Conservation (phyloP, 345 rosid species). For the Sapria himalayana region DNA sequence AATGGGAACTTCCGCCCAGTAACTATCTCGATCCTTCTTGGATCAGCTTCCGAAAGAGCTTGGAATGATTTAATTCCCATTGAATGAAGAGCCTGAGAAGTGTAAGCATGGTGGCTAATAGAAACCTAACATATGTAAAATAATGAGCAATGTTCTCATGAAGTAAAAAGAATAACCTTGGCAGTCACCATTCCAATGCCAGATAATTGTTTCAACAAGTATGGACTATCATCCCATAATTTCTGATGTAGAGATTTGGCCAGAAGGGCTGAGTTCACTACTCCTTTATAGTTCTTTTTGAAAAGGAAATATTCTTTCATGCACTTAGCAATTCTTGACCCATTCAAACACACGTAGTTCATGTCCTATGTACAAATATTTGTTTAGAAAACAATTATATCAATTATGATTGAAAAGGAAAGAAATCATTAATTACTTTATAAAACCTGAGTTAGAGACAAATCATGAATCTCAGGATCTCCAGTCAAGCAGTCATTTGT, state of each 20-base stretch:
- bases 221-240: conserved; percentile 94
- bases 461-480: conserved; percentile 71
- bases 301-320: conserved; percentile 78
- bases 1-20: conserved; percentile 85
- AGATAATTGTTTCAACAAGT: conserved; percentile 73
- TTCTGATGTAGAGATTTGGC: conserved; percentile 84
- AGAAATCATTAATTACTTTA: background rate
- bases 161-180: conserved; percentile 29
- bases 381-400: conserved; percentile 9
- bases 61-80: conserved; percentile 83
- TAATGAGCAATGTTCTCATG: too few species aligned
- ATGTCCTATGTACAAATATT: conserved; percentile 37
- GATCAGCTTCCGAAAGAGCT: conserved; percentile 77
- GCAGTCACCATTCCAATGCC: conserved; percentile 99
- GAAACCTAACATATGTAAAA: too few species aligned
- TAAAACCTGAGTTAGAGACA: conserved; percentile 76
- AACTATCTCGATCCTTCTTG: conserved; percentile 83
- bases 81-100: conserved; percentile 57
- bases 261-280: conserved; percentile 42
- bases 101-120: too few species aligned
- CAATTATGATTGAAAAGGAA: conserved; percentile 5
- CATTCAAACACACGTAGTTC: conserved; percentile 63
- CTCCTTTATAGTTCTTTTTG: conserved; percentile 68
- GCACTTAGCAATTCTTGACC: conserved; percentile 78
- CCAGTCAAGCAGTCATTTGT: conserved; percentile 92